phyloP scores from a whole-genome alignment of 2,329 filamentous ascomycete genomes.

The Trichoderma polysporum region DNA sequence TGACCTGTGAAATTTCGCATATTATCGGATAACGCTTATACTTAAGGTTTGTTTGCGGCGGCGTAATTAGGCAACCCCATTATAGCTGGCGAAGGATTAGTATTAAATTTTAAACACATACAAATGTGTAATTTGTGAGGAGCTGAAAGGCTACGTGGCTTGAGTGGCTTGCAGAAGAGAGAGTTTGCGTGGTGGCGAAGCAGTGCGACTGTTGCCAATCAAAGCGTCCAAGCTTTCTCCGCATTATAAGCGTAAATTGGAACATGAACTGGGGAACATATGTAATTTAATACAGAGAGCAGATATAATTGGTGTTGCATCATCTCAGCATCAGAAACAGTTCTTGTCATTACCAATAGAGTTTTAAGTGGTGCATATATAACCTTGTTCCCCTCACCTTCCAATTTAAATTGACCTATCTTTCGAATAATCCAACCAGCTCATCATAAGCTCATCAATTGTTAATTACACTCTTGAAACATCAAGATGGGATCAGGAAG shows the following conservation, averaged over 20 bases:
- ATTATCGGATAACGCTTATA: no score
- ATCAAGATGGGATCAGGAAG: conserved; percentile 14
- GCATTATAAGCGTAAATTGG: background rate
- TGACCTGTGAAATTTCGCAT: no score
- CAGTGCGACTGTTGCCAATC: background rate
- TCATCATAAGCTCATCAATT: background rate
- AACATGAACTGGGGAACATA: background rate
- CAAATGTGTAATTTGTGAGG: background rate
- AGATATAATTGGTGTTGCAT: background rate
- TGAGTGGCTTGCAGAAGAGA: background rate
- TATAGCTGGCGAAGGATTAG: no score
- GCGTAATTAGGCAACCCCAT: no score
- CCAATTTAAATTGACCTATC: background rate
- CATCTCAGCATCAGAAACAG: background rate
- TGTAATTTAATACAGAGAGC: background rate
- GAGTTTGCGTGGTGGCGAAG: background rate
- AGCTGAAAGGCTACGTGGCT: background rate
- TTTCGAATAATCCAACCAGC: background rate
- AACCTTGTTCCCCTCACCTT: background rate
- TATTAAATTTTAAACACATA: background rate
- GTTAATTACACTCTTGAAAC: background rate
- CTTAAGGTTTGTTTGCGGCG: no score
- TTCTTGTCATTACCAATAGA: background rate
- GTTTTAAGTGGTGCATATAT: background rate
- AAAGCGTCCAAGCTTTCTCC: background rate